Conservation (phyloP, 2,329 filamentous ascomycete genomes). For the Emmonsiellopsis sp. region DNA sequence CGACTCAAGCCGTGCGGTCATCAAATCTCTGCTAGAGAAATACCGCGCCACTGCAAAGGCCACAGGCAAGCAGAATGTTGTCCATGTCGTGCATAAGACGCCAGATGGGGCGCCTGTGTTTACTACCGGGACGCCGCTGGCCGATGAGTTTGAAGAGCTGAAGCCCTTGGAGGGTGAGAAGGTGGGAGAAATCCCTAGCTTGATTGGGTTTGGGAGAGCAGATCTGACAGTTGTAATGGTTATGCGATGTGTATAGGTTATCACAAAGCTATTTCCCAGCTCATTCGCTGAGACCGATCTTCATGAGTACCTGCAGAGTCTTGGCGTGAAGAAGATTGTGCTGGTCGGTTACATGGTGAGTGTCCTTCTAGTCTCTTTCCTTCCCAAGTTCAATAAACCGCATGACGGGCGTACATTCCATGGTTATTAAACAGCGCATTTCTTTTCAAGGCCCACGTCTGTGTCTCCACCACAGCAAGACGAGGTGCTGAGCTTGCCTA, state of each 20-base stretch:
- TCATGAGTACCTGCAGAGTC: slow-evolving; percentile 42
- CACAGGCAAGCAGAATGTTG: slow-evolving; percentile 36
- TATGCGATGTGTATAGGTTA: slow-evolving; percentile 7
- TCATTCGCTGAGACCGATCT: slow-evolving; percentile 54
- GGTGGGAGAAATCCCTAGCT: slow-evolving; percentile 16
- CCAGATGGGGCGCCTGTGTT: slow-evolving; percentile 57
- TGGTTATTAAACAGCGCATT: neutral
- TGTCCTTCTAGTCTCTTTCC: neutral
- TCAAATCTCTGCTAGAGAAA: slow-evolving; percentile 46
- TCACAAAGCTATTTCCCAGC: slow-evolving; percentile 50
- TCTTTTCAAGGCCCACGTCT: slow-evolving; percentile 48
- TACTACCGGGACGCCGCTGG: slow-evolving; percentile 51
- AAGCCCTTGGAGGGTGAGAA: slow-evolving; percentile 46
- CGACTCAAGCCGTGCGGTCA: slow-evolving; percentile 44
- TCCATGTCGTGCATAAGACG: slow-evolving; percentile 52
- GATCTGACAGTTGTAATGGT: neutral
- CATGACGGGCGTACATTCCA: no score
- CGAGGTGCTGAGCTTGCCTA: slow-evolving; percentile 52
- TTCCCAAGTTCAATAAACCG: neutral
- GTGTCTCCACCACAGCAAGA: slow-evolving; percentile 54
- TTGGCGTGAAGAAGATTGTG: slow-evolving; percentile 51
- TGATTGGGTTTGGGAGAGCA: neutral
- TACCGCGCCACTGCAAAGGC: slow-evolving; percentile 46
- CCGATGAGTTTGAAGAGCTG: slow-evolving; percentile 52
- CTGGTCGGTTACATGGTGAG: slow-evolving; percentile 26